Percentiles rank a stretch among this genome's conserved stretches.
phyloP scores from a whole-genome alignment of 176 grass and related monocot species.

The Oryza longistaminata region DNA sequence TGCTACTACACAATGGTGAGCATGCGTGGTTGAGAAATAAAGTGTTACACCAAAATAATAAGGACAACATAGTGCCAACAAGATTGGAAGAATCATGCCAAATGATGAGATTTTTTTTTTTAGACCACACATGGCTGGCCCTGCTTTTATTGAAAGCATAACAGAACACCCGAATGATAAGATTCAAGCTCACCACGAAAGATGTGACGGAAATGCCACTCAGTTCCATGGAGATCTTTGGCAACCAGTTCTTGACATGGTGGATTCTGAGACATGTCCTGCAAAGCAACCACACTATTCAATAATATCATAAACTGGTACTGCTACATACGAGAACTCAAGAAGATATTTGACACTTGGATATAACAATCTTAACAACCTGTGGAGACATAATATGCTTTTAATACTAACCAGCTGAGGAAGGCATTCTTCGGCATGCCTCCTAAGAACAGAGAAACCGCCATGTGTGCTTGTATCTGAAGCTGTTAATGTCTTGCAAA shows the following conservation, averaged over 20 bases:
- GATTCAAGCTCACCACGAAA: slow-evolving; percentile 71
- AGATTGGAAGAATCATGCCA: background rate
- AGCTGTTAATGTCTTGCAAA: slow-evolving; percentile 97
- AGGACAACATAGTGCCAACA: background rate
- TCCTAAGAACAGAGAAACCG: slow-evolving; percentile 94
- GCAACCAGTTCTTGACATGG: slow-evolving; percentile 92
- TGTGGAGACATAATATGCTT: slow-evolving; percentile 19
- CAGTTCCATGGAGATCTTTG: slow-evolving; percentile 85
- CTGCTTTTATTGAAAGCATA: background rate
- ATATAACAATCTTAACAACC: background rate
- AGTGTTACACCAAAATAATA: background rate
- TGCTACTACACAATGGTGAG: background rate
- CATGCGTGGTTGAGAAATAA: slow-evolving; percentile 4
- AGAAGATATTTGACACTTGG: background rate
- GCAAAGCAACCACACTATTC: slow-evolving; percentile 19
- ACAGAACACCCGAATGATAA: background rate
- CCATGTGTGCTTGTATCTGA: slow-evolving; percentile 98
- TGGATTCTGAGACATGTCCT: slow-evolving; percentile 98
- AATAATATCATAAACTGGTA: slow-evolving; percentile 12
- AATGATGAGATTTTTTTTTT: background rate
- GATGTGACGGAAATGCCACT: slow-evolving; percentile 99
- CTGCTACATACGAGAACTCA: background rate
- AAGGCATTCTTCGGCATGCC: slow-evolving; percentile 96
- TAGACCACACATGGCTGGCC: background rate
- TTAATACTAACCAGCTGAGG: slow-evolving; percentile 78